These are phyloP conservation scores for Hamamelis virginiana DNA, from an alignment of 164 flowering plant genomes.

Conservation along the genomic window DNA sequence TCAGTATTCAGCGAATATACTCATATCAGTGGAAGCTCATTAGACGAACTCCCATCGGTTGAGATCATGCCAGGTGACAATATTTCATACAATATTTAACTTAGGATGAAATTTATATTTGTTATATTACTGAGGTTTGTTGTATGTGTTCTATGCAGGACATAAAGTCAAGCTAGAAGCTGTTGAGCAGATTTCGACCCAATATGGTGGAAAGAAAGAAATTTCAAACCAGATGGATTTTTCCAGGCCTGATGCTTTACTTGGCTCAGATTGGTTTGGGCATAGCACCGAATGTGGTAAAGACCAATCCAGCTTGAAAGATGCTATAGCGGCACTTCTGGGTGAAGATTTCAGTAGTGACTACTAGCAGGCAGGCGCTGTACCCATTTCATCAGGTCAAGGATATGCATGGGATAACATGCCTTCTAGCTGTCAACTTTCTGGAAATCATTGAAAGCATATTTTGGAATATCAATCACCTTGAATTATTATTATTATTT, in stretches of 20 bases:
- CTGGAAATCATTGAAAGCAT: no score
- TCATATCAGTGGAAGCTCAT: conserved; percentile 29
- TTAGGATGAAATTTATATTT: not conserved
- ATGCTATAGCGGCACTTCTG: conserved; percentile 4
- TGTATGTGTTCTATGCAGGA: conserved; percentile 8
- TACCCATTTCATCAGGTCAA: no score
- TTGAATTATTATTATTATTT: no score
- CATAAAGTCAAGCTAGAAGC: conserved; percentile 3
- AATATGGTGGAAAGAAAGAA: not conserved
- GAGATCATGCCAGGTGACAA: not conserved
- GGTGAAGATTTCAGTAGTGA: conserved; percentile 1
- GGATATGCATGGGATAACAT: no score
- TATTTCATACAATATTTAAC: not conserved
- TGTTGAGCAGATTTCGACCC: not conserved
- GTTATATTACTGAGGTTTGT: not conserved
- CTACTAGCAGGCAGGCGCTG: not conserved
- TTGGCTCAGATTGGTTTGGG: conserved; percentile 8
- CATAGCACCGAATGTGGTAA: not conserved
- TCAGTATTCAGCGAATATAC: conserved; percentile 49
- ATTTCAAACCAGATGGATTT: conserved; percentile 1
- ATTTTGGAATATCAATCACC: no score
- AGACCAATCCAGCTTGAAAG: conserved; percentile 2
- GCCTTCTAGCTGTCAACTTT: no score
- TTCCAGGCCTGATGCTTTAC: conserved; percentile 14
- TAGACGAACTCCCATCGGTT: conserved; percentile 1